Evolutionary conservation across 768 basidiomycete genomes (phyloP), one percentile per base, ranked within the genome.

Genomic region (Peribolospora kevripleyi): DNA sequence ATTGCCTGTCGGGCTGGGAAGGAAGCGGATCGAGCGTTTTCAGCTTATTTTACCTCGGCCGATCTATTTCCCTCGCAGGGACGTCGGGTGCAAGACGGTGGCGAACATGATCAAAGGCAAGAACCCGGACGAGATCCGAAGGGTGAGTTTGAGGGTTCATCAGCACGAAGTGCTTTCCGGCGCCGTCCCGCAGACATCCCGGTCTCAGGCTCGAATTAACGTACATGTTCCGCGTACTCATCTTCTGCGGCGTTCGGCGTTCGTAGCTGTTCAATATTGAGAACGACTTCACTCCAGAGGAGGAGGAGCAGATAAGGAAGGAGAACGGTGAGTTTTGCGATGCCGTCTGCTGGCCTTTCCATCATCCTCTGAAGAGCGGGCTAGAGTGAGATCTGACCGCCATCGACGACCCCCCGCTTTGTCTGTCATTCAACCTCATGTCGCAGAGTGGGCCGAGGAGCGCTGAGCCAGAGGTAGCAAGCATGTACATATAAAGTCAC

Each of bases 31-130:
- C 48, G 38, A 55, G 37, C 36, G n/a, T 6, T 3, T 42, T 10
- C 3, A 43, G 11, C 3, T 46, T 48, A 40, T 25, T 39, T 39
- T 14, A 3, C 14, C 1, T 42, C 9, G 4, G 40, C 25, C 39
- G 36, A 3, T 11, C 9, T n/a, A 0, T 9, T 3, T 14, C 46
- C 3, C 40, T 13, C 49, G 4, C 57, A 91, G 87, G 61, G 90
- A 93, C 65, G 86, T 93, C 57, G 90, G 90, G 1, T 93, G 90
- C 77, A 91, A 93, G 75, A 93, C 87, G 3, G 90, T 93, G 4
- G 93, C 93, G 10, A 97, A 97, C 75, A 98, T 97, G 93, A 97
- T 98, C 76, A 97, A 98, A 73, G 93, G 93, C 42, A 98, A 98
- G 77, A 91, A 90, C 3, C 93, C 93, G 36, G 93, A 97, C 68